phyloP scores from a whole-genome alignment of 441 rosid species.

The Pelargonium cotyledonis region DNA sequence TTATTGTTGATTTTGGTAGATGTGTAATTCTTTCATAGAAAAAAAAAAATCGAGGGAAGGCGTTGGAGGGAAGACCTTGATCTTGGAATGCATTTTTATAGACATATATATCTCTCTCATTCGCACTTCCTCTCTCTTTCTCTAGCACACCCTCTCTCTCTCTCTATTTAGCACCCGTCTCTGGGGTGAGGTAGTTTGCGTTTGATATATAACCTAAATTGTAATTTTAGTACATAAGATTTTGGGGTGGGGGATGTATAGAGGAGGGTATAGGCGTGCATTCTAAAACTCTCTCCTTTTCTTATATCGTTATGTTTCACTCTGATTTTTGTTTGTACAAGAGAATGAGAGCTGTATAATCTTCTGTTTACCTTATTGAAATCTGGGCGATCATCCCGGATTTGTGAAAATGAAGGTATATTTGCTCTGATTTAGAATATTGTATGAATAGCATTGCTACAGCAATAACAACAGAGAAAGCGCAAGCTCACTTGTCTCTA shows the following conservation, averaged over 20 bases:
- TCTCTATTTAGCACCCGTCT: conserved; percentile 19
- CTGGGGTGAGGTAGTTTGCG: conserved; percentile 21
- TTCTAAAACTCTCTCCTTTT: background rate
- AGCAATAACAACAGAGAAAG: background rate
- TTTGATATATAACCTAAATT: conserved; percentile 21
- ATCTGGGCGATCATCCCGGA: conserved; percentile 2
- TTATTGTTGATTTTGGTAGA: conserved; percentile 17
- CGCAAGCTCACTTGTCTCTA: too few relatives aligned
- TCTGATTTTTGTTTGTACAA: conserved; percentile 12
- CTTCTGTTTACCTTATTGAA: conserved; percentile 7
- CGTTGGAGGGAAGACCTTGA: conserved; percentile 13
- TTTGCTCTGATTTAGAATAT: background rate
- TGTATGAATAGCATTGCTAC: background rate
- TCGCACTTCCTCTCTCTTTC: background rate
- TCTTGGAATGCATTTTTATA: conserved; percentile 16
- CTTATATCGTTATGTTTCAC: background rate
- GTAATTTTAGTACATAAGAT: conserved; percentile 33
- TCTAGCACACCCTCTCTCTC: conserved; percentile 10
- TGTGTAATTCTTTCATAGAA: conserved; percentile 25
- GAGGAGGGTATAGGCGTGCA: conserved; percentile 31
- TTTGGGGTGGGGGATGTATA: conserved; percentile 40
- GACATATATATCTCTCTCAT: background rate
- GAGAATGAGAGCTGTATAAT: conserved; percentile 23
- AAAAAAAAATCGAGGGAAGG: background rate
- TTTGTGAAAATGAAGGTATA: conserved; percentile 16